Conservation (phyloP, 2,329 filamentous ascomycete genomes). For the Fusarium tjaetaba region DNA sequence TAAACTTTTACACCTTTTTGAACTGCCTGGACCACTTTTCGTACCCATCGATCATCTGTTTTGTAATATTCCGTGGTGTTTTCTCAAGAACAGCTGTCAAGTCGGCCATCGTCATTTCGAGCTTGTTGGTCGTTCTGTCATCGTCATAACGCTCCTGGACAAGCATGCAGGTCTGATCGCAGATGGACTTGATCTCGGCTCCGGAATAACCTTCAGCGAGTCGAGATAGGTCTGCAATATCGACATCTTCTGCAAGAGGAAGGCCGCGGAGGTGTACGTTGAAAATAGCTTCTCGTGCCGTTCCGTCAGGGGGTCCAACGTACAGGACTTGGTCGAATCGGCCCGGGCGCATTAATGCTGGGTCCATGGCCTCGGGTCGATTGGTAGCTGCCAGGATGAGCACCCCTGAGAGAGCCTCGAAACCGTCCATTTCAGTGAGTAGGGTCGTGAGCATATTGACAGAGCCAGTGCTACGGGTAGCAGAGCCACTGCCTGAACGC, state of each 20-base stretch:
- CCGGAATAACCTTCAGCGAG: slow-evolving; percentile 83
- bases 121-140: slow-evolving; percentile 41
- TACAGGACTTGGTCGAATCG: slow-evolving; percentile 88
- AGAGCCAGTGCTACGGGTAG: slow-evolving; percentile 54
- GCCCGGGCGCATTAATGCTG: slow-evolving; percentile 85
- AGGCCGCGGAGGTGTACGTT: slow-evolving; percentile 71
- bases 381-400: slow-evolving; percentile 93
- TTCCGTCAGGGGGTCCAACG: slow-evolving; percentile 80
- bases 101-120: slow-evolving; percentile 55
- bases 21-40: slow-evolving; percentile 63
- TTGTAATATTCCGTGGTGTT: slow-evolving; percentile 68
- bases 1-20: slow-evolving; percentile 29
- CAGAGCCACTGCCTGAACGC: slow-evolving; percentile 56
- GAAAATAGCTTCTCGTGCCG: slow-evolving; percentile 81
- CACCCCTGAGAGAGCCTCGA: slow-evolving; percentile 84
- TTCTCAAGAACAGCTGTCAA: slow-evolving; percentile 54
- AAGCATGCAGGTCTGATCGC: slow-evolving; percentile 56
- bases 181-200: slow-evolving; percentile 76
- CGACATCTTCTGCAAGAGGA: slow-evolving; percentile 69
- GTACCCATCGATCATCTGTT: slow-evolving; percentile 66
- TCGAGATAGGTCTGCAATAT: slow-evolving; percentile 70
- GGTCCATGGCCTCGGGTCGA: slow-evolving; percentile 84
- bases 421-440: slow-evolving; percentile 95
- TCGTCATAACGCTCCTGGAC: slow-evolving; percentile 53
- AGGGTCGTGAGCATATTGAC: slow-evolving; percentile 90